A percentile compares a stretch with the other conserved stretches of the same genome.
Evolutionary conservation across 1,284 basidiomycete species (phyloP).

Genomic region (Trichosporon sp.): DNA sequence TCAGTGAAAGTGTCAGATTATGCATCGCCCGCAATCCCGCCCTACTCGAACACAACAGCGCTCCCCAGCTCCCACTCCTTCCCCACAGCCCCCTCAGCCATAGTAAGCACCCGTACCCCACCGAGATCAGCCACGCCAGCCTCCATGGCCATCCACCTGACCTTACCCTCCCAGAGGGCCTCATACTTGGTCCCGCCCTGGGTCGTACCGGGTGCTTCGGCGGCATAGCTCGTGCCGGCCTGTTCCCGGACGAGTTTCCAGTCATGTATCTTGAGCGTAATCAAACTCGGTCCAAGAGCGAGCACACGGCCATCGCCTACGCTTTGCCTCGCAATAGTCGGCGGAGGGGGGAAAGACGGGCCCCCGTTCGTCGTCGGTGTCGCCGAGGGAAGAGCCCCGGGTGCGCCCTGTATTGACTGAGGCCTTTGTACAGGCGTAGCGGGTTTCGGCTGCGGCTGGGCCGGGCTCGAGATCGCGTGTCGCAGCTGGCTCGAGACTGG

Average conservation of each 20-base stretch:
- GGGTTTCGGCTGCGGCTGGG: slow-evolving; percentile 10
- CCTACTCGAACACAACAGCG: slow-evolving; percentile 27
- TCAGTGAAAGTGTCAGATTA: background rate
- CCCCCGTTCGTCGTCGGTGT: no score
- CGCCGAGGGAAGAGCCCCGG: no score
- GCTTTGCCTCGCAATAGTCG: background rate
- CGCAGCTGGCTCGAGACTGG: slow-evolving; percentile 35
- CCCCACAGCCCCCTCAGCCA: slow-evolving; percentile 16
- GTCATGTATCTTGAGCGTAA: slow-evolving; percentile 10
- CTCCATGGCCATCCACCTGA: slow-evolving; percentile 28
- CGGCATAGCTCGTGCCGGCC: slow-evolving; percentile 27
- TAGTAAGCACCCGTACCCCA: slow-evolving; percentile 32
- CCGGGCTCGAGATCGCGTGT: slow-evolving; percentile 26
- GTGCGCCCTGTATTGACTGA: background rate
- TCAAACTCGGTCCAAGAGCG: slow-evolving; percentile 26
- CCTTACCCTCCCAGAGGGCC: slow-evolving; percentile 18
- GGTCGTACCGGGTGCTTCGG: slow-evolving; percentile 17
- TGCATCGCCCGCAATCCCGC: slow-evolving; percentile 6
- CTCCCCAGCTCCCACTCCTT: slow-evolving; percentile 30
- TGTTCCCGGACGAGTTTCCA: slow-evolving; percentile 22
- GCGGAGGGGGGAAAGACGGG: background rate
- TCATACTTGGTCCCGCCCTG: slow-evolving; percentile 26
- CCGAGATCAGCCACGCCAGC: slow-evolving; percentile 36
- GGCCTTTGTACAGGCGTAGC: background rate
- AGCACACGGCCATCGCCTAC: slow-evolving; percentile 12